Evolutionary conservation across 2,329 filamentous ascomycete genomes (phyloP), one percentile per base, ranked within the genome.

Genomic region (Sporothrix brunneoviolacea): DNA sequence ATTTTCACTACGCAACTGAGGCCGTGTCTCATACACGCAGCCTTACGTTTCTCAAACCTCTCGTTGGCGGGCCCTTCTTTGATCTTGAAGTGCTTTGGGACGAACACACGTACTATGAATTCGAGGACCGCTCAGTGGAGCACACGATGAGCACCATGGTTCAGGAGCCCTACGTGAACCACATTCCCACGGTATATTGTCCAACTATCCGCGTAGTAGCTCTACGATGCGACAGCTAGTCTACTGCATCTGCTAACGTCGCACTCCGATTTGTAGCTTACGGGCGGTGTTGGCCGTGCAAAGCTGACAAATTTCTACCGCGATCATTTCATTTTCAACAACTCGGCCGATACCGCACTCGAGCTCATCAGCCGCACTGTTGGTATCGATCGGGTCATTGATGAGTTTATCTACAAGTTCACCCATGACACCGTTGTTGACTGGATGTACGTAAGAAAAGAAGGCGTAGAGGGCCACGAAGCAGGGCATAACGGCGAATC

Each of bases 131-230:
- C 10, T 79, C 79, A 2, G 84, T 88, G 0, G 80, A 80, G 54
- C 77, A 80, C 56, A 91, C 86, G 0, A 90, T 91, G 86, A 74
- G 73, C n/a, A 90, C 86, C 0, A 90, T 91, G 86, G 84, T 89
- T 2, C 73, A 82, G 42, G 80, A 88, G 62, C 86, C 86, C 2
- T 89, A 90, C 6, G 46, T 48, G 1, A 90, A 90, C 61, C 84
- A 90, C 61, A 72, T 89, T 2, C 83, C 85, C 0, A 88, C 84
- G 0, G 24, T 28, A 28, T 5, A 10, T 5, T 28, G 6, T 5
- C 24, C 24, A n/a, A n/a, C n/a, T n/a, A n/a, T n/a, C n/a, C n/a
- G n/a, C n/a, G n/a, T n/a, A n/a, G n/a, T n/a, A n/a, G n/a, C n/a
- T n/a, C n/a, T n/a, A n/a, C n/a, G n/a, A n/a, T n/a, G n/a, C n/a